phyloP scores from a whole-genome alignment of 768 basidiomycete species.

The Termitomyces sp. region DNA sequence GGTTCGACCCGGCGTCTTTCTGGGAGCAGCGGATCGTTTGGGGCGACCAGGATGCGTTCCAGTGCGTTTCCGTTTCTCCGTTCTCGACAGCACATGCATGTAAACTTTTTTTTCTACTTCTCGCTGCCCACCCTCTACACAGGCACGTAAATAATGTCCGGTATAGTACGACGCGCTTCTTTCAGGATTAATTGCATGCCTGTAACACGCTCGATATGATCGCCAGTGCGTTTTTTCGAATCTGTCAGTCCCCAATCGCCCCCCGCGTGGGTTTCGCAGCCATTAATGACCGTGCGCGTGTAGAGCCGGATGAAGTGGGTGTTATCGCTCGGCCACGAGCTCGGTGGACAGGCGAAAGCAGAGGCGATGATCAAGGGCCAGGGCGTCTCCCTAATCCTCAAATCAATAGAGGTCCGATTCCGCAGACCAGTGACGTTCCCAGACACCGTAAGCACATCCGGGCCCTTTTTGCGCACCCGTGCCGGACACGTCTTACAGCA shows the following conservation, averaged over 20 bases:
- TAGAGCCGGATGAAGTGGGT: slow-evolving; percentile 74
- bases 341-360: slow-evolving; percentile 53
- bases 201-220: not conserved
- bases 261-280: too few species aligned
- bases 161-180: slow-evolving; percentile 42
- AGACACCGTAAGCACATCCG: slow-evolving; percentile 48
- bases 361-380: slow-evolving; percentile 53
- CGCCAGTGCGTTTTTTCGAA: slow-evolving; percentile 64
- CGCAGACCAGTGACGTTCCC: slow-evolving; percentile 70
- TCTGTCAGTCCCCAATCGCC: slow-evolving; percentile 49
- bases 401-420: slow-evolving; percentile 62
- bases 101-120: too few species aligned
- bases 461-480: not conserved
- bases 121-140: too few species aligned
- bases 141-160: slow-evolving; percentile 79
- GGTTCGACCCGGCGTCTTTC: slow-evolving; percentile 60
- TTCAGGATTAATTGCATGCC: not conserved
- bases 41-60: slow-evolving; percentile 78
- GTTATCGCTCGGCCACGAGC: slow-evolving; percentile 43
- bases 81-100: too few species aligned
- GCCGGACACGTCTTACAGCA: too few species aligned
- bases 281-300: too few species aligned
- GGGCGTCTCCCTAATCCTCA: slow-evolving; percentile 71
- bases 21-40: slow-evolving; percentile 76
- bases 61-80: too few species aligned